Base-by-base conservation (phyloP, 1,284 basidiomycete species). In the Puccinia novopanici region DNA sequence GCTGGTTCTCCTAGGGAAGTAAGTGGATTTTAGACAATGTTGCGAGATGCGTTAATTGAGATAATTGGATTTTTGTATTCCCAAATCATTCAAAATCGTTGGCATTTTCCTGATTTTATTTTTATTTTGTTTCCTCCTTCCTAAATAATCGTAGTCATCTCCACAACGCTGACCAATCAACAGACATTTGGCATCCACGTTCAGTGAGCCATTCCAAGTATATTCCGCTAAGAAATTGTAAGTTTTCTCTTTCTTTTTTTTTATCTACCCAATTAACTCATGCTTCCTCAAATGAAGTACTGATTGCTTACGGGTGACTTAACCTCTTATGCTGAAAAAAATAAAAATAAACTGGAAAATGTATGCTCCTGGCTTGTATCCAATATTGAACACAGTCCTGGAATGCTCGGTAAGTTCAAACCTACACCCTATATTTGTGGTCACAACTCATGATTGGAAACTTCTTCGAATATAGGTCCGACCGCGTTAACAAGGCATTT, bases 181-280 rank as follows among this genome's bases (percentile, higher is more conserved):
- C 91, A 67, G 91, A 91, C 30, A 90, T 6, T 89, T 95, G 24
- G 93, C 94, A 10, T 91, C 93, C 85, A 90, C 91, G 3, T 93
- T 92, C 85, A 93, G 93, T 68, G 90, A 93, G n/a, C 88, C 90
- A 24, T 96, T 97, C 85, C 90, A 90, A n/a, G 95, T 96, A 0
- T 95, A 89, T 86, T 94, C 93, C 3, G 93, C 93, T 48, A 96
- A 96, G 87, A 90, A 92, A 50, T 96, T 95, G 75, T 78, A 10
- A 52, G 74, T 52, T 45, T 45, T 37, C n/a, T n/a, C n/a, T 65
- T n/a, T n/a, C n/a, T n/a, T 65, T 12, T 75, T 4, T 59, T 57
- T 75, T 30, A 15, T 24, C 10, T 8, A 57, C 40, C 27, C 34
- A 22, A 19, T 22, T 55, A 40, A 13, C 40, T 27, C 15, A 50